phyloP scores from a whole-genome alignment of 345 rosid genomes.

The Eucalyptus marginata region DNA sequence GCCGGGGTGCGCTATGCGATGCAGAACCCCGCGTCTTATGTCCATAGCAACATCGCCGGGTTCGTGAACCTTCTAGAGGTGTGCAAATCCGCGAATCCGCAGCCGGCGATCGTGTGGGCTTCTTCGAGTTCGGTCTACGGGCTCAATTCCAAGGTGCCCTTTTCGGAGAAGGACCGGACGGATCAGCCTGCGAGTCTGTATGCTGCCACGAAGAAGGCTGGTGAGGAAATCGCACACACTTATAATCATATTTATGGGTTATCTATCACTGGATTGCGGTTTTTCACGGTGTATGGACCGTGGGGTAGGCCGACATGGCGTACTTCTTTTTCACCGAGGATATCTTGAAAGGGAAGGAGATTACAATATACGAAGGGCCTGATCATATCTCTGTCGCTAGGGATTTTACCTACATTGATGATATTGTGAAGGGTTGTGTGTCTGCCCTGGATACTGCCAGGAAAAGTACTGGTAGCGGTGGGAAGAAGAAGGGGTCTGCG shows the following conservation, averaged over 20 bases:
- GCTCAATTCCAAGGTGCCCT: conserved; percentile 15
- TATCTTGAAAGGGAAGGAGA: conserved; percentile 21
- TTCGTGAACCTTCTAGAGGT: conserved; percentile 10
- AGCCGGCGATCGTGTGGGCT: conserved; percentile 24
- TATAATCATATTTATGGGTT: conserved; percentile 25
- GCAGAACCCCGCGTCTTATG: conserved; percentile 20
- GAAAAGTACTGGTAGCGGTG: conserved; percentile 21
- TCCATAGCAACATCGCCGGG: conserved; percentile 15
- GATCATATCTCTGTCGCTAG: conserved; percentile 13
- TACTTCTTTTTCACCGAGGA: conserved; percentile 21
- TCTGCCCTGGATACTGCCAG: conserved; percentile 19
- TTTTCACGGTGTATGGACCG: conserved; percentile 21
- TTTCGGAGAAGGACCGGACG: conserved; percentile 23
- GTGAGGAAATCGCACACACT: conserved; percentile 23
- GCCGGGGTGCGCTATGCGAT: conserved; percentile 30
- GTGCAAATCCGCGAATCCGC: conserved; percentile 13
- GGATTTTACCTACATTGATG: conserved; percentile 25
- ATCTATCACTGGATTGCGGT: conserved; percentile 19
- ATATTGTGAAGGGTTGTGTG: conserved; percentile 19
- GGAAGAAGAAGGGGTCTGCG: conserved; percentile 20
- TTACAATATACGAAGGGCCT: conserved; percentile 9
- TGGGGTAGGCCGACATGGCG: conserved; percentile 31
- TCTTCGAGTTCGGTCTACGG: conserved; percentile 26
- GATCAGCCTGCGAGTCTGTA: conserved; percentile 29
- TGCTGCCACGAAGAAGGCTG: conserved; percentile 27